A percentile compares a stretch with the other conserved stretches of the same genome.
These are phyloP conservation scores for Coniochaeta sp. DNA, from an alignment of 2,329 filamentous ascomycete species.

Conservation along the genomic window DNA sequence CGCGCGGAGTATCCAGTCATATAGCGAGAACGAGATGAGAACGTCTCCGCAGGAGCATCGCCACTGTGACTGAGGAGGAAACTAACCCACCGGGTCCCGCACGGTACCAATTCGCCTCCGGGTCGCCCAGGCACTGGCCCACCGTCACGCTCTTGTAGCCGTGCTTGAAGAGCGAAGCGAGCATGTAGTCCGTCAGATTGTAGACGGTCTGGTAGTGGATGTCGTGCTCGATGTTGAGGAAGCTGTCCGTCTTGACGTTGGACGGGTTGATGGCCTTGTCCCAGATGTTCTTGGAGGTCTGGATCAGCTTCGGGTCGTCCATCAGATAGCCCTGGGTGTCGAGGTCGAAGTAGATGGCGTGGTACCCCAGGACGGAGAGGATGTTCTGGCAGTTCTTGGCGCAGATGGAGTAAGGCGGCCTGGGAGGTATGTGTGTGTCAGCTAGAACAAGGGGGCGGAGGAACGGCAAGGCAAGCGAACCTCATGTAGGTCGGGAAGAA, in stretches of 20 bases:
- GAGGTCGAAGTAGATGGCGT: conserved; percentile 27
- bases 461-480: conserved; percentile 12
- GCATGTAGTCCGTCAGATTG: conserved; percentile 37
- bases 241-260: conserved; percentile 18
- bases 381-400: conserved; percentile 19
- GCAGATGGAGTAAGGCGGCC: conserved; percentile 34
- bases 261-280: conserved; percentile 17
- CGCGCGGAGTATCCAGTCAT: neutral
- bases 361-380: conserved; percentile 25
- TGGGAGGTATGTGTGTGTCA: conserved; percentile 13
- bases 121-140: conserved; percentile 47
- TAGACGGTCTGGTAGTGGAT: conserved; percentile 38
- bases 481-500: conserved; percentile 40
- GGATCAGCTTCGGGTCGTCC: conserved; percentile 22
- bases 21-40: neutral
- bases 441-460: conserved; percentile 7
- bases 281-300: conserved; percentile 24
- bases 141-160: conserved; percentile 43
- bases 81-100: conserved; percentile 12
- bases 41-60: too few relatives aligned
- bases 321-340: conserved; percentile 27
- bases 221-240: conserved; percentile 45
- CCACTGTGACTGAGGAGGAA: too few relatives aligned
- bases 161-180: conserved; percentile 29
- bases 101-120: conserved; percentile 45